Conservation (phyloP, 331 rosid species). For the Erythrophleum ivorense region DNA sequence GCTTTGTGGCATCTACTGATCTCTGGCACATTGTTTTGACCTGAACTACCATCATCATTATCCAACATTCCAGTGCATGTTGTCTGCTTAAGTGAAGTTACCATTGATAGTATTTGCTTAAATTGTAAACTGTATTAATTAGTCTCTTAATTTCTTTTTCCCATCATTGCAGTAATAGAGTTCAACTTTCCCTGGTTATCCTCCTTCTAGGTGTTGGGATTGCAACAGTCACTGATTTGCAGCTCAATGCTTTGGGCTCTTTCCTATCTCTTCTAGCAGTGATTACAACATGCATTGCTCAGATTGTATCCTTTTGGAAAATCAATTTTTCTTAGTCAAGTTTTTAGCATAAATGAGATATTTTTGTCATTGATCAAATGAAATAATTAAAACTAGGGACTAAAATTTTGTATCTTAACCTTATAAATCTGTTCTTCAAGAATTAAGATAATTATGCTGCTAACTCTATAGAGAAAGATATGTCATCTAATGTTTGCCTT, state of each 20-base stretch:
- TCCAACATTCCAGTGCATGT: neutral
- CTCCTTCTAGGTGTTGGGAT: conserved; percentile 88
- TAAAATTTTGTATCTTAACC: neutral
- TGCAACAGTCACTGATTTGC: conserved; percentile 89
- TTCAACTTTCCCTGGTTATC: conserved; percentile 70
- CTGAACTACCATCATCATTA: neutral
- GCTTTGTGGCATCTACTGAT: neutral
- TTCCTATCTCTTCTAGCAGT: conserved; percentile 78
- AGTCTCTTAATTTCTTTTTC: conserved; percentile 4
- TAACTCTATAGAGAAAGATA: neutral
- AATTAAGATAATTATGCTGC: neutral
- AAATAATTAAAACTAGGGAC: neutral
- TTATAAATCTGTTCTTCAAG: neutral
- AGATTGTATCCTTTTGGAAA: conserved; percentile 78
- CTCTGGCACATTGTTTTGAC: conserved; percentile 26
- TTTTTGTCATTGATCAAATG: conserved; percentile 4
- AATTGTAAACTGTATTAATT: conserved; percentile 27
- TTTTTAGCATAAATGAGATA: conserved; percentile 5
- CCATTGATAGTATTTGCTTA: conserved; percentile 15
- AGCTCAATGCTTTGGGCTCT: conserved; percentile 84
- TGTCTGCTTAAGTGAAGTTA: neutral
- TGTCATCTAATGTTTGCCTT: conserved; percentile 7
- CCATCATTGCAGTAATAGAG: conserved; percentile 59
- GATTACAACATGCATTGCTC: conserved; percentile 87
- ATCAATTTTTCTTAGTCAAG: conserved; percentile 17